phyloP scores from a whole-genome alignment of 2,329 filamentous ascomycete species.

The Aphanocladium album region DNA sequence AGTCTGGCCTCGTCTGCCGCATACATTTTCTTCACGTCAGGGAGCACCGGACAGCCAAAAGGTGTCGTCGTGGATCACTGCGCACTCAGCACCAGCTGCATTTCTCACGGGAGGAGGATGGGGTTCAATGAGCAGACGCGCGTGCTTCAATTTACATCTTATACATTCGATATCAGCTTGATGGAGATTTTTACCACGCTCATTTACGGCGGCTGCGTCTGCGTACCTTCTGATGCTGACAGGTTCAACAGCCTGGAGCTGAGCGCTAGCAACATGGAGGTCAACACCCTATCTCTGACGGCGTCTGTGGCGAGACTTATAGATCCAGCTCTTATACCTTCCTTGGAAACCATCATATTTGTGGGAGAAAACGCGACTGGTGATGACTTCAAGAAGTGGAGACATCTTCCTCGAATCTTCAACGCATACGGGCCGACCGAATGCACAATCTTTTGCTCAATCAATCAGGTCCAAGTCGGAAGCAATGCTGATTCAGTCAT shows the following conservation, averaged over 20 bases:
- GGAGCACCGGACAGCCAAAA: conserved; percentile 25
- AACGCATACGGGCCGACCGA: conserved; percentile 40
- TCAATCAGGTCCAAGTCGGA: not conserved
- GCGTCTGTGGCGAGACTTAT: not conserved
- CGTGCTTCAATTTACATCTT: conserved; percentile 47
- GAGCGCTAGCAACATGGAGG: conserved; percentile 40
- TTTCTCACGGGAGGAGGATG: conserved; percentile 42
- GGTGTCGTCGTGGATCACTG: conserved; percentile 36
- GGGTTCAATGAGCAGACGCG: conserved; percentile 43
- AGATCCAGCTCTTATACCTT: not conserved
- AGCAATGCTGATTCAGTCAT: not conserved
- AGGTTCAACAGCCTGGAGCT: conserved; percentile 41
- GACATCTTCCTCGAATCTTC: conserved; percentile 25
- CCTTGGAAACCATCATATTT: conserved; percentile 8
- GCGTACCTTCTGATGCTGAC: conserved; percentile 44
- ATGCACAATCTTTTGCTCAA: conserved; percentile 24
- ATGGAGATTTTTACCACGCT: conserved; percentile 43
- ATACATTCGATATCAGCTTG: conserved; percentile 44
- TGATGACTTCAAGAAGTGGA: conserved; percentile 16
- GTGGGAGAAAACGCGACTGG: conserved; percentile 15
- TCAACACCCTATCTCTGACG: conserved; percentile 45
- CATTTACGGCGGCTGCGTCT: conserved; percentile 48
- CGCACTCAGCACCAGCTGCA: conserved; percentile 46
- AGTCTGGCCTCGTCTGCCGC: conserved; percentile 12
- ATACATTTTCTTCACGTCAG: conserved; percentile 25